Conservation (phyloP, 1,139 yeast genomes). For the Protomyces gravidus region DNA sequence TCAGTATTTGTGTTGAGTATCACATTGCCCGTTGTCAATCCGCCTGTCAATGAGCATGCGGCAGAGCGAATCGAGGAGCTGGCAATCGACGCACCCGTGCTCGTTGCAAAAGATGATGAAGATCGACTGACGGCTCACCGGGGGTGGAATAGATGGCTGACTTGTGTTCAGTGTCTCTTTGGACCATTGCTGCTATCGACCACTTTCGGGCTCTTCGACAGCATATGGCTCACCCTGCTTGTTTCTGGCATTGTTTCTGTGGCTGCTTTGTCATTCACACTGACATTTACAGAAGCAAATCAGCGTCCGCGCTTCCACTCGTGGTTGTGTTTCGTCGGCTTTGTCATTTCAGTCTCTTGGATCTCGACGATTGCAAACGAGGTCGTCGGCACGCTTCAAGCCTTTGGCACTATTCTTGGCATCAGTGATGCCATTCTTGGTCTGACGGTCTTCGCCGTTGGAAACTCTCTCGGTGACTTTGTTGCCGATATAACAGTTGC, state of each 20-base stretch:
- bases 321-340: conserved; percentile 48
- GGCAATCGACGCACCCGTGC: conserved; percentile 6
- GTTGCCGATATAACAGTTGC: conserved; percentile 83
- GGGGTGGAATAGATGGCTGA: conserved; percentile 36
- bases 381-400: conserved; percentile 62
- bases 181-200: conserved; percentile 37
- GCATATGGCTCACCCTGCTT: conserved; percentile 13
- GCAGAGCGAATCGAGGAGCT: conserved; percentile 15
- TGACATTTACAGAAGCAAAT: conserved; percentile 30
- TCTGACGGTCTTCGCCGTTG: conserved; percentile 81
- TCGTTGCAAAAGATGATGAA: conserved; percentile 23
- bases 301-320: conserved; percentile 29
- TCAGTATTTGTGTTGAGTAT: conserved; percentile 47
- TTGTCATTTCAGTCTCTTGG: conserved; percentile 64
- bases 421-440: conserved; percentile 81
- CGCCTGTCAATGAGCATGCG: conserved; percentile 31
- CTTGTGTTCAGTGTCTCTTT: conserved; percentile 37
- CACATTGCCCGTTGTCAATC: conserved; percentile 50
- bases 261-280: conserved; percentile 11
- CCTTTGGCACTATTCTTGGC: conserved; percentile 56
- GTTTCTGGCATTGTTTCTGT: conserved; percentile 26
- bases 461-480: conserved; percentile 86
- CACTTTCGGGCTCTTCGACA: conserved; percentile 24
- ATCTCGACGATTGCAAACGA: conserved; percentile 73
- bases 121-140: conserved; percentile 19